Percentiles rank a stretch among this genome's conserved stretches.
These are phyloP conservation scores for Symbiotaphrina buchneri DNA, from an alignment of 495 filamentous ascomycete species.

Conservation along the genomic window DNA sequence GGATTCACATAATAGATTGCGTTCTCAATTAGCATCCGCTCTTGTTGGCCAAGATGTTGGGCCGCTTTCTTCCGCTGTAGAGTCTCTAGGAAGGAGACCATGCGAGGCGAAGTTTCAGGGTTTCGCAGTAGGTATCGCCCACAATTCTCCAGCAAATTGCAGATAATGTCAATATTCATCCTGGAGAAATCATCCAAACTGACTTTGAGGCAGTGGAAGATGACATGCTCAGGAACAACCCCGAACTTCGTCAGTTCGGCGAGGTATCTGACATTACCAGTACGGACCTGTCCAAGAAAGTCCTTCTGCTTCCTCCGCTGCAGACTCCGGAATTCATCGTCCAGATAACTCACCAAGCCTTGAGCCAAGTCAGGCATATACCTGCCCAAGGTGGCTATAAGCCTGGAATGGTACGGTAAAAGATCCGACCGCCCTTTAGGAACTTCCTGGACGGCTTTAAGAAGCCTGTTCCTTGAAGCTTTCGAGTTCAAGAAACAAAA, in stretches of 20 bases:
- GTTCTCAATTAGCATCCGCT: slow-evolving; percentile 96
- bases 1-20: slow-evolving; percentile 96
- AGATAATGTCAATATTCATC: slow-evolving; percentile 98
- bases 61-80: slow-evolving; percentile 88
- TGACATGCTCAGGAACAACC: slow-evolving; percentile 92
- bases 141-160: slow-evolving; percentile 92
- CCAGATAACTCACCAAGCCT: slow-evolving; percentile 78
- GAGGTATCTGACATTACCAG: slow-evolving; percentile 88
- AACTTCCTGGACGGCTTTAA: slow-evolving; percentile 84
- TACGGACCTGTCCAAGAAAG: slow-evolving; percentile 80
- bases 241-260: slow-evolving; percentile 97
- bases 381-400: slow-evolving; percentile 80
- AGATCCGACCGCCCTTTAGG: slow-evolving; percentile 85
- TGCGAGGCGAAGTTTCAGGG: slow-evolving; percentile 78
- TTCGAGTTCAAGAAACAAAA: slow-evolving; percentile 99
- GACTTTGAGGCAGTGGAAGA: slow-evolving; percentile 96
- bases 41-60: slow-evolving; percentile 84
- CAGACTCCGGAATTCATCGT: slow-evolving; percentile 90
- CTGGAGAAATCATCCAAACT: slow-evolving; percentile 93
- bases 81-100: slow-evolving; percentile 85
- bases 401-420: slow-evolving; percentile 73
- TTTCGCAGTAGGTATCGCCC: slow-evolving; percentile 87
- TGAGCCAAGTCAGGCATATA: slow-evolving; percentile 87
- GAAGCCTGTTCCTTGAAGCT: slow-evolving; percentile 77
- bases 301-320: slow-evolving; percentile 98